Base-by-base conservation (phyloP, 805 yeast species). In the Suhomyces xylopsoci region DNA sequence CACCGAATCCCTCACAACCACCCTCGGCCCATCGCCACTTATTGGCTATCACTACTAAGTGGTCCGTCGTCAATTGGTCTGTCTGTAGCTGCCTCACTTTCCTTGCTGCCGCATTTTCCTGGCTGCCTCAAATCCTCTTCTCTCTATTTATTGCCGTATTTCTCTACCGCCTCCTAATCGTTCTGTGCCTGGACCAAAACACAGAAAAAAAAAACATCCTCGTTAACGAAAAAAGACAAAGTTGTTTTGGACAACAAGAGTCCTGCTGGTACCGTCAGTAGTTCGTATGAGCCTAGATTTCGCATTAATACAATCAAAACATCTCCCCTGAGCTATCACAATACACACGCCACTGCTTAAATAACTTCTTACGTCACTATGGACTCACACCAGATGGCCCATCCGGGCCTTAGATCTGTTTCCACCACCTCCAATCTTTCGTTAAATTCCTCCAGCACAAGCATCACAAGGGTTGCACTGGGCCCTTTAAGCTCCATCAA, bases 401-500 rank as follows among this genome's bases (percentile, higher is more conserved):
- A 69, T 50, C 63, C 61, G 45, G 64, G 70, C 26, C 70, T 72
- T 58, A 71, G 79, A 50, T 67, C 78, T 45, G 62, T 71, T 49
- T 73, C 78, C 24, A 62, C 75, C 45, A 59, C 67, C 22, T 67
- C 73, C 43, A 52, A 58, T 55, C 52, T 62, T 20, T 69, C 76
- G 45, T 52, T 68, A 45, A 70, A 61, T 55, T 64, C 69, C 30
- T 61, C 68, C 28, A 53, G 70, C 9, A 59, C 73, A 14, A 69
- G 62, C 53, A 70, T 73, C 49, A 70, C 78, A 10, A 61, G 79
- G 44, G 74, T 75, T 48, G 68, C 71, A 10, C 65, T 76, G 58
- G 83, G 79, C 15, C 83, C 85, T 3, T 61, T 81, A 50, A 68
- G 62, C 44, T 70, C 79, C 36, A 67, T 74, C 47, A 65, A 70